Base-by-base conservation (phyloP, 1,284 basidiomycete species). In the Cystobasidium slooffiae region DNA sequence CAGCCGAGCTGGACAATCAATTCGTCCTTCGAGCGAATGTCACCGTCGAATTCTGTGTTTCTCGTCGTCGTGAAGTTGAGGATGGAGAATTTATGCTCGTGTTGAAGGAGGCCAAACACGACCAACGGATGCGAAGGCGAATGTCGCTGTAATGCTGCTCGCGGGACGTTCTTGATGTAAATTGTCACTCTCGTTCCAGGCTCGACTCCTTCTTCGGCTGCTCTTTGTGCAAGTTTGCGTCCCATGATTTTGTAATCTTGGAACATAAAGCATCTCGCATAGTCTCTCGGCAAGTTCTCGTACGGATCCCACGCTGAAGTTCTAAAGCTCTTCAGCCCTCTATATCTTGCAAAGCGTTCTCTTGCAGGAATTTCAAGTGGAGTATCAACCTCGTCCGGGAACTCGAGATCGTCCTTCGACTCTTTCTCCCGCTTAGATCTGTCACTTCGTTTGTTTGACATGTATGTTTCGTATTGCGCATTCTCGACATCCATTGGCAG, bases 381-480 rank as follows among this genome's bases (percentile, higher is more conserved):
- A 0, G 97, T 99, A 79, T 99, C 96, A n/a, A 97, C 87, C 82
- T 99, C 96, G 81, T 99, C 96, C 0, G 96, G 97, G 84, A 98
- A 99, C 22, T 88, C 85, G 31, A 89, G 84, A 78, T 97, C 92
- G 63, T 92, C 89, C 64, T 88, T 73, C n/a, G 51, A 59, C 76
- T 78, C 75, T 69, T 63, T 24, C 24, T 67, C 44, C 74, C 77
- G 77, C 78, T 83, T 84, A 20, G 80, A 75, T 59, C 82, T 81
- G 55, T 78, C 81, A 75, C 59, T 85, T 77, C 77, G 80, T 62
- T 78, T 83, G 74, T 76, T 81, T 10, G 77, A 72, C 68, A 78
- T 77, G 74, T 80, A 81, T 43, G 81, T 76, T 49, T 84, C 83
- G 41, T 86, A 79, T 76, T 85, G 85, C 46, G 88, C 83, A 76